Evolutionary conservation across 225 moss, liverwort and hornwort genomes (phyloP).

Genomic region (Antitrichia curtipendula): DNA sequence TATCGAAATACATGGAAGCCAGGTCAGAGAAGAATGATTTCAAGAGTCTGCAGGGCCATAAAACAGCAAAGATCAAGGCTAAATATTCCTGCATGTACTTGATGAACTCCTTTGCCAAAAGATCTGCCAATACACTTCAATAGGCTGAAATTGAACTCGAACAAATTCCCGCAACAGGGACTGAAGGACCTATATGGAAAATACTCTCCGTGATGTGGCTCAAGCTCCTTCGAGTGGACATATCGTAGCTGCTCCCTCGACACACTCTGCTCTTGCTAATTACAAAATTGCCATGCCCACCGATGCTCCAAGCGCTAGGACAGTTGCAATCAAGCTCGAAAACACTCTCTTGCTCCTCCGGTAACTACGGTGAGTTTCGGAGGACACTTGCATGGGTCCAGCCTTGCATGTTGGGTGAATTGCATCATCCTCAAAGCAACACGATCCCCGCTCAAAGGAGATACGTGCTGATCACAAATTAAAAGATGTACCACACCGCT

Average conservation of each 20-base stretch:
- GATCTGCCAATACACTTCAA: neutral
- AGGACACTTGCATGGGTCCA: neutral
- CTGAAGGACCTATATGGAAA: neutral
- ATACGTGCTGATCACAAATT: neutral
- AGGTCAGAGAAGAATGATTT: neutral
- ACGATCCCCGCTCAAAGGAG: neutral
- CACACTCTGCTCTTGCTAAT: slow-evolving; percentile 6
- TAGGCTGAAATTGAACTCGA: neutral
- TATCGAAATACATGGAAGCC: neutral
- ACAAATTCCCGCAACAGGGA: neutral
- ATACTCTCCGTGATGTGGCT: neutral
- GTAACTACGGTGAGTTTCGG: neutral
- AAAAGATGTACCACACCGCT: neutral
- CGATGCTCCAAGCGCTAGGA: neutral
- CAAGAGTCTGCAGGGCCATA: neutral
- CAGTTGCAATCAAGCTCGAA: neutral
- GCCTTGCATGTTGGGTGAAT: neutral
- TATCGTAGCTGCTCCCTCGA: neutral
- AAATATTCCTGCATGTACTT: neutral
- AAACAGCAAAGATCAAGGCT: neutral
- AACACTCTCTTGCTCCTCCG: neutral
- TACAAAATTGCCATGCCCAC: slow-evolving; percentile 24
- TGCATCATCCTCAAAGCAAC: neutral
- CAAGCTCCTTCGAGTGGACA: neutral
- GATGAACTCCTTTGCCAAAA: neutral